phyloP scores from a whole-genome alignment of 345 rosid species.

The Cardamine occulta region DNA sequence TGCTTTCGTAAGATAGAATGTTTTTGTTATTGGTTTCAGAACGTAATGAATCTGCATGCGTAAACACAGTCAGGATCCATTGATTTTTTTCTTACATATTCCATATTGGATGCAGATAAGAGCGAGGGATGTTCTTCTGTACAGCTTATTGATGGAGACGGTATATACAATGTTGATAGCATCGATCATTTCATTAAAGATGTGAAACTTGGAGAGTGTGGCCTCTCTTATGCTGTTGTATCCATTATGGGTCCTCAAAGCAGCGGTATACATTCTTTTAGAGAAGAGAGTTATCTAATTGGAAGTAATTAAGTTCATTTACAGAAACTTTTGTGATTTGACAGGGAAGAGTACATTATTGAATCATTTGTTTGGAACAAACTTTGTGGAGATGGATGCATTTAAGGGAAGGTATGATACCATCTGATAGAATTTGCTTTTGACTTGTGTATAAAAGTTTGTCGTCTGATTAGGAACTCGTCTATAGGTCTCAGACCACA shows the following conservation, averaged over 20 bases:
- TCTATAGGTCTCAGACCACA: slow-evolving; percentile 86
- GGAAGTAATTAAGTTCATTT: slow-evolving; percentile 19
- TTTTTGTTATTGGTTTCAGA: slow-evolving; percentile 9
- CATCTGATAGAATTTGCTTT: slow-evolving; percentile 16
- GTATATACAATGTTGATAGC: slow-evolving; percentile 62
- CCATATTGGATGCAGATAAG: slow-evolving; percentile 46
- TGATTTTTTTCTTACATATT: background rate
- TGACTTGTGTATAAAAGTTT: background rate
- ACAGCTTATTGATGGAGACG: slow-evolving; percentile 91
- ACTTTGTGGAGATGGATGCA: slow-evolving; percentile 97
- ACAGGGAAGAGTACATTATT: slow-evolving; percentile 94
- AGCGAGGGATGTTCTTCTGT: slow-evolving; percentile 59
- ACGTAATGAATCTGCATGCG: slow-evolving; percentile 17
- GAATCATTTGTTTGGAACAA: slow-evolving; percentile 82
- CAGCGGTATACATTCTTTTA: slow-evolving; percentile 63
- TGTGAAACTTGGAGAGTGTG: slow-evolving; percentile 71
- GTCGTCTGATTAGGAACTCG: slow-evolving; percentile 13
- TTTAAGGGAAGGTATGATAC: slow-evolving; percentile 79
- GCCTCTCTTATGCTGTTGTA: slow-evolving; percentile 86
- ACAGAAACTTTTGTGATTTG: slow-evolving; percentile 39
- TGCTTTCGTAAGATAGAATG: too few relatives aligned
- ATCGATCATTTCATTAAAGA: slow-evolving; percentile 68
- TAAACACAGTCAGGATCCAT: background rate
- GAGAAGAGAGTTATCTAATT: background rate
- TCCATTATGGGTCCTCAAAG: slow-evolving; percentile 99